These are phyloP conservation scores for Aegilops longissima DNA, from an alignment of 176 grass and related monocot species.

Conservation along the genomic window DNA sequence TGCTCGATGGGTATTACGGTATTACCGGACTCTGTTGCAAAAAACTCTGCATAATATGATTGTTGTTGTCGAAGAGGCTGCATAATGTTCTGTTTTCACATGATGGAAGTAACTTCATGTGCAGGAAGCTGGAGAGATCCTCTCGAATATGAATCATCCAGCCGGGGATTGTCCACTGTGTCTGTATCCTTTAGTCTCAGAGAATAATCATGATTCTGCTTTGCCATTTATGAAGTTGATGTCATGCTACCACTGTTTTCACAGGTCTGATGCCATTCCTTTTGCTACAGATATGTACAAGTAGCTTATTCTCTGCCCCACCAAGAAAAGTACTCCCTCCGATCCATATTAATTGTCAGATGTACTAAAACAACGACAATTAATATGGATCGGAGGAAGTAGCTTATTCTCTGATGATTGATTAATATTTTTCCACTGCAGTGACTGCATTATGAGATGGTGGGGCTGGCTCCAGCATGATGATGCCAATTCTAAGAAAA, in stretches of 20 bases:
- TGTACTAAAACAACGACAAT: no score
- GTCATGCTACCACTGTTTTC: constrained; percentile 98
- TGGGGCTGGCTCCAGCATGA: constrained; percentile 77
- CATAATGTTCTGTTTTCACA: constrained; percentile 4
- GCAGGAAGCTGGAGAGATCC: constrained; percentile 84
- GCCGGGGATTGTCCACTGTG: constrained; percentile 93
- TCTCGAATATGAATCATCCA: constrained; percentile 95
- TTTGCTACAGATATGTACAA: constrained; percentile 20
- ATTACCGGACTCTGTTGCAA: neutral
- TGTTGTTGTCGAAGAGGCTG: neutral
- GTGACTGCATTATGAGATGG: constrained; percentile 80
- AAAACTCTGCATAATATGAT: neutral
- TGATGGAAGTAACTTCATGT: constrained; percentile 33
- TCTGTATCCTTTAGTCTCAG: constrained; percentile 72
- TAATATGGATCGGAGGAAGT: no score
- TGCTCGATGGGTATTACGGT: neutral
- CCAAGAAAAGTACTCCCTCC: no score
- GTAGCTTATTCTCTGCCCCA: neutral
- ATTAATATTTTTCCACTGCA: constrained; percentile 41
- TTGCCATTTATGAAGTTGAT: constrained; percentile 96
- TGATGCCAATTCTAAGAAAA: constrained; percentile 29
- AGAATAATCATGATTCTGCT: constrained; percentile 47
- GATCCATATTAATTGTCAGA: no score
- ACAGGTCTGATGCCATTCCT: constrained; percentile 54
- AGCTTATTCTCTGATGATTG: neutral